phyloP scores from a whole-genome alignment of 2,329 filamentous ascomycete genomes.

The Colletotrichum sojae region DNA sequence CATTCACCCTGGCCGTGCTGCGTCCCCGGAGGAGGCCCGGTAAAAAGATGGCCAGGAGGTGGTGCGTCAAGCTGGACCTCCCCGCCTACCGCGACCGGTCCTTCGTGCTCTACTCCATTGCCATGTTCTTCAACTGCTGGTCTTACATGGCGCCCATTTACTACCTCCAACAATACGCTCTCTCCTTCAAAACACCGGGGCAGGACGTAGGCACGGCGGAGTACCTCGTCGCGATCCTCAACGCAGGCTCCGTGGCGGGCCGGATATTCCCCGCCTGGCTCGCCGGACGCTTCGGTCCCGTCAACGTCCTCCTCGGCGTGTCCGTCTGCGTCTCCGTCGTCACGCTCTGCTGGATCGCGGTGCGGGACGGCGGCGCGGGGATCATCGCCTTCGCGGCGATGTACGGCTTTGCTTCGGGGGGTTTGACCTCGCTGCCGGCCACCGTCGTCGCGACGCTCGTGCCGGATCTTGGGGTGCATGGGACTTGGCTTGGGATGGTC shows the following conservation, averaged over 20 bases:
- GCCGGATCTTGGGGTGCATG: constrained; percentile 54
- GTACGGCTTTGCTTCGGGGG: constrained; percentile 63
- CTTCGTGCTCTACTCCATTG: constrained; percentile 51
- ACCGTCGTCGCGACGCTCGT: constrained; percentile 59
- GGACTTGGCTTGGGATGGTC: constrained; percentile 62
- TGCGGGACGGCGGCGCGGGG: constrained; percentile 50
- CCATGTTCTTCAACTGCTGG: constrained; percentile 52
- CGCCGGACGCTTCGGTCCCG: constrained; percentile 56
- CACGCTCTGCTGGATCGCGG: constrained; percentile 58
- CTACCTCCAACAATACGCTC: constrained; percentile 61
- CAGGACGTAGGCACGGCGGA: constrained; percentile 49
- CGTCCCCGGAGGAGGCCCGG: constrained; percentile 41
- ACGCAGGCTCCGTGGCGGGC: constrained; percentile 64
- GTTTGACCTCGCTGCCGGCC: constrained; percentile 55
- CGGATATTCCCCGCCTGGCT: constrained; percentile 62
- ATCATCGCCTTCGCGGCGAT: constrained; percentile 59
- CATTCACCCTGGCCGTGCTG: constrained; percentile 48
- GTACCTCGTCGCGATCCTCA: constrained; percentile 66
- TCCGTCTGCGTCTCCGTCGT: constrained; percentile 51
- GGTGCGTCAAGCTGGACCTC: constrained; percentile 47
- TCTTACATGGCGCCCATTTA: constrained; percentile 59
- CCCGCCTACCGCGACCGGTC: constrained; percentile 48
- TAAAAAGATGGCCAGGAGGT: background rate
- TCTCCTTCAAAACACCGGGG: constrained; percentile 50
- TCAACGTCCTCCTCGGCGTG: constrained; percentile 57